A percentile compares a stretch with the other conserved stretches of the same genome.
Conservation (phyloP, 768 basidiomycete genomes). For the Kwoniella newhampshirensis region DNA sequence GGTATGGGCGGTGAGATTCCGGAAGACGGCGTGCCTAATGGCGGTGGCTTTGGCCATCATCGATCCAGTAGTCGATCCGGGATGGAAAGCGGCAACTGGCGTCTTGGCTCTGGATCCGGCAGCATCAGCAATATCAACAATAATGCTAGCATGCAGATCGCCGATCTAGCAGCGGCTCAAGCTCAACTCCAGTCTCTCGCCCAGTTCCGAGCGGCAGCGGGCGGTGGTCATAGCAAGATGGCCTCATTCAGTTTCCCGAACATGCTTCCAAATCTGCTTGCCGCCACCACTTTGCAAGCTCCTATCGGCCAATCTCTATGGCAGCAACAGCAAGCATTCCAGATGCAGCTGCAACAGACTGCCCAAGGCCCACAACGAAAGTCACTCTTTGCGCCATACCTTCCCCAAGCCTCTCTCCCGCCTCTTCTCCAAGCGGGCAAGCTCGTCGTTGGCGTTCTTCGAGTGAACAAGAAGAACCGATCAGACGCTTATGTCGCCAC, state of each 20-base stretch:
- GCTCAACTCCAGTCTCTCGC: constrained; percentile 93
- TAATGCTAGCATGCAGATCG: constrained; percentile 38
- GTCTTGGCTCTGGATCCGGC: constrained; percentile 66
- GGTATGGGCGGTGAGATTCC: constrained; percentile 54
- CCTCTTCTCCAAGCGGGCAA: constrained; percentile 95
- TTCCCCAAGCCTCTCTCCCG: constrained; percentile 94
- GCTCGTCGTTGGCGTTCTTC: constrained; percentile 91
- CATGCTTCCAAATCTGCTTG: constrained; percentile 97
- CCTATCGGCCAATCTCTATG: constrained; percentile 71
- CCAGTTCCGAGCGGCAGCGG: constrained; percentile 87
- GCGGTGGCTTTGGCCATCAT: constrained; percentile 35
- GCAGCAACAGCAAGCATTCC: constrained; percentile 94
- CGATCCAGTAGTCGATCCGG: constrained; percentile 46
- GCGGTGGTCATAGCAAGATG: constrained; percentile 90
- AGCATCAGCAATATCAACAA: constrained; percentile 3
- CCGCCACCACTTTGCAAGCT: constrained; percentile 84
- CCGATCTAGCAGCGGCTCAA: constrained; percentile 93
- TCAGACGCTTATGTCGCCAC: constrained; percentile 99
- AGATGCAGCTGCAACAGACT: constrained; percentile 85
- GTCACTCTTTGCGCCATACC: constrained; percentile 95
- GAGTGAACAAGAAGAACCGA: constrained; percentile 97
- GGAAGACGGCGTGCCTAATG: constrained; percentile 40
- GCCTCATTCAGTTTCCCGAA: constrained; percentile 96
- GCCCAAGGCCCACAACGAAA: constrained; percentile 87
- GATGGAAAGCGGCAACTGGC: constrained; percentile 64